Evolutionary conservation across 768 basidiomycete species (phyloP).

Genomic region (Paxillus rubicundulus): DNA sequence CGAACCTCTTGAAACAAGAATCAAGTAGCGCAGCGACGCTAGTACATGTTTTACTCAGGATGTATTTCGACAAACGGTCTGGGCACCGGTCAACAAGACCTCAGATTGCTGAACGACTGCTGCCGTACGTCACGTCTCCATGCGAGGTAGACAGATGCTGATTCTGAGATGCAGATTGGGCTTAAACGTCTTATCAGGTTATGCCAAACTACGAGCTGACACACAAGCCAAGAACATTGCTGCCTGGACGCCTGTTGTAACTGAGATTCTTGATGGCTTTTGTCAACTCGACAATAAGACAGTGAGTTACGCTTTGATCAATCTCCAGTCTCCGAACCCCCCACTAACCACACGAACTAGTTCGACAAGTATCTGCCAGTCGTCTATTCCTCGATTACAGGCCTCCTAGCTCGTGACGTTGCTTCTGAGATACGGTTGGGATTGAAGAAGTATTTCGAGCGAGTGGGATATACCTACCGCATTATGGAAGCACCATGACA

Average conservation of each 20-base stretch:
- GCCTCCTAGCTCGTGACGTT: slow-evolving; percentile 79
- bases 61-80: slow-evolving; percentile 90
- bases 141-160: background rate
- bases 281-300: slow-evolving; percentile 87
- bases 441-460: slow-evolving; percentile 73
- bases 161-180: slow-evolving; percentile 58
- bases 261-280: slow-evolving; percentile 89
- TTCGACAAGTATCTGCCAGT: slow-evolving; percentile 85
- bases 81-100: slow-evolving; percentile 84
- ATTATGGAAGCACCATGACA: slow-evolving; percentile 60
- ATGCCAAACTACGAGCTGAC: slow-evolving; percentile 83
- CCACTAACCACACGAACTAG: slow-evolving; percentile 41
- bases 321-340: background rate
- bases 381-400: slow-evolving; percentile 87
- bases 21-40: slow-evolving; percentile 95
- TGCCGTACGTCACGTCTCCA: slow-evolving; percentile 50
- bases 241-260: slow-evolving; percentile 99
- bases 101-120: slow-evolving; percentile 70
- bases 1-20: slow-evolving; percentile 96
- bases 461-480: slow-evolving; percentile 72
- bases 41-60: slow-evolving; percentile 85
- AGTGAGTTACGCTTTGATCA: slow-evolving; percentile 46
- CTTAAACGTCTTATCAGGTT: slow-evolving; percentile 85
- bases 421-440: slow-evolving; percentile 79
- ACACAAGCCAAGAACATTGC: slow-evolving; percentile 92